Conservation (phyloP, 1,284 basidiomycete species). For the Sphaerobolus stellatus region DNA sequence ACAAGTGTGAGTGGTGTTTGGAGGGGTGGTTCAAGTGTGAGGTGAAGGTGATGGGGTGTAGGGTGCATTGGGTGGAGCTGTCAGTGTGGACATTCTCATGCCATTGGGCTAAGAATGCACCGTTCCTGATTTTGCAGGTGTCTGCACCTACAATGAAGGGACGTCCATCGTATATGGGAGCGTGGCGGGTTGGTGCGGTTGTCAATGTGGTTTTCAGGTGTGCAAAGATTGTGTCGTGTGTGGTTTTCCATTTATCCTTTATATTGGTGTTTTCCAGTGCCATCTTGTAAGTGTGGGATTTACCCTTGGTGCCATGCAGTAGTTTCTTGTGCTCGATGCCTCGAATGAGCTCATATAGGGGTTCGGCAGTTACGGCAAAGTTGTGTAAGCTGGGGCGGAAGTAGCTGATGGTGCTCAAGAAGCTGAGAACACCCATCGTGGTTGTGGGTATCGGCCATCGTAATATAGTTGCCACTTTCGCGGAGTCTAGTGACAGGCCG, state of each 20-base stretch:
- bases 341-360: neutral
- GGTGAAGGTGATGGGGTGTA: neutral
- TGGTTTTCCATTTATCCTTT: neutral
- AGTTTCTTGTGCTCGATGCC: too few relatives aligned
- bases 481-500: neutral
- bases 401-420: neutral
- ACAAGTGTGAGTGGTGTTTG: neutral
- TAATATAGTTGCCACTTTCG: neutral
- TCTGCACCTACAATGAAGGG: neutral
- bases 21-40: neutral
- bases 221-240: neutral
- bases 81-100: too few relatives aligned
- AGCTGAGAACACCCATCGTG: neutral
- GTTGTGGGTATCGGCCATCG: neutral
- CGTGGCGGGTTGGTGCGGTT: neutral
- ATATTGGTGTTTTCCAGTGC: slow-evolving; percentile 5
- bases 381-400: neutral
- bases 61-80: neutral
- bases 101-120: neutral
- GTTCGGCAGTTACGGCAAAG: neutral
- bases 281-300: neutral
- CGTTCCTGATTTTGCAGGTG: neutral
- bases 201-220: neutral
- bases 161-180: neutral
- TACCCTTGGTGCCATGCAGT: too few relatives aligned